Conservation (phyloP, 2,329 filamentous ascomycete genomes). For the Phialophora verrucosa region DNA sequence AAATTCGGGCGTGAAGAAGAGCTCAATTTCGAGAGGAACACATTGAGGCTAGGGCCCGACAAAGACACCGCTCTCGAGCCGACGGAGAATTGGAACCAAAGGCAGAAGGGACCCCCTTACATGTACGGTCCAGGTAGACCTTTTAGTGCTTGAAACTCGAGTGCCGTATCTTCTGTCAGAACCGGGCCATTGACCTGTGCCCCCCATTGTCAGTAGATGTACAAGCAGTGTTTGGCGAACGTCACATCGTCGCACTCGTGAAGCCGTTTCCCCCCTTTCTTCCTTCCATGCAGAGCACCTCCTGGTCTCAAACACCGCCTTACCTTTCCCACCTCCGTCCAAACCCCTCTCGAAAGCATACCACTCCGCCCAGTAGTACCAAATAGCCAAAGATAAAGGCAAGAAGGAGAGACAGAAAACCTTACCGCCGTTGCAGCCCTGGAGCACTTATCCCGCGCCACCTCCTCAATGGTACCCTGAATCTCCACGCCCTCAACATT, state of each 20-base stretch:
- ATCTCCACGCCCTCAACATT: slow-evolving; percentile 77
- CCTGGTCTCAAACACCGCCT: background rate
- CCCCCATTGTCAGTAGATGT: background rate
- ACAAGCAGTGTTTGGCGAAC: background rate
- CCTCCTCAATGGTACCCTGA: slow-evolving; percentile 90
- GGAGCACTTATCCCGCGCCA: slow-evolving; percentile 81
- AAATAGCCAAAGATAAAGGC: background rate
- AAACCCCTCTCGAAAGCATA: background rate
- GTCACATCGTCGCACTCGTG: background rate
- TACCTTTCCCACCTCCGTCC: background rate
- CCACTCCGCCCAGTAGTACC: no score
- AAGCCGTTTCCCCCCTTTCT: background rate
- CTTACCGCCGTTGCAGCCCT: slow-evolving; percentile 76
- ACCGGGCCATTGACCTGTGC: slow-evolving; percentile 81
- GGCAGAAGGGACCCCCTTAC: slow-evolving; percentile 58
- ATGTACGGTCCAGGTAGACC: slow-evolving; percentile 97
- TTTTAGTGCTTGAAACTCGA: slow-evolving; percentile 88
- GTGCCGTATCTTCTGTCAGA: slow-evolving; percentile 91
- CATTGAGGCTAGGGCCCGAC: background rate
- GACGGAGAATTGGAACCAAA: background rate
- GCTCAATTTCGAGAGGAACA: background rate
- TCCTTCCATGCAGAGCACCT: no score
- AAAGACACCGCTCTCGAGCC: background rate
- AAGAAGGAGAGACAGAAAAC: slow-evolving; percentile 18
- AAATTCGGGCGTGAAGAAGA: slow-evolving; percentile 1